Evolutionary conservation across 805 yeast genomes (phyloP).

Genomic region (Kluyveromyces siamensis): DNA sequence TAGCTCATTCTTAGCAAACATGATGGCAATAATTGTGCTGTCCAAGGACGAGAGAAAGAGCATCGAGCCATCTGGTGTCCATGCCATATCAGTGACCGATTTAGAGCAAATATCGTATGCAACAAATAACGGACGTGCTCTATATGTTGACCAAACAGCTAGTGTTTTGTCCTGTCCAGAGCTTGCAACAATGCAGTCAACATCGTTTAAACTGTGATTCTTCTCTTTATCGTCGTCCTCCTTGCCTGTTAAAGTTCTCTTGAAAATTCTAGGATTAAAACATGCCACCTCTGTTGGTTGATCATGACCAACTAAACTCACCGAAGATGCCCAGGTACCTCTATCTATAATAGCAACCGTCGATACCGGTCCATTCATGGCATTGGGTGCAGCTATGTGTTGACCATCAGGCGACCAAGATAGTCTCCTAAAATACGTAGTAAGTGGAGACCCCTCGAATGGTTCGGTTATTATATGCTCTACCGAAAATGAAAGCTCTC

Average conservation of each 20-base stretch:
- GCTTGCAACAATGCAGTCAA: conserved; percentile 76
- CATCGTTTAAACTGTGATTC: conserved; percentile 17
- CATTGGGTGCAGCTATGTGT: conserved; percentile 77
- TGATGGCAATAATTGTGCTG: conserved; percentile 63
- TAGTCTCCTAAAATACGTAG: conserved; percentile 78
- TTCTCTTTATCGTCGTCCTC: conserved; percentile 4
- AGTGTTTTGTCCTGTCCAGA: conserved; percentile 91
- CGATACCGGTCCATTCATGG: conserved; percentile 74
- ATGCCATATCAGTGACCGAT: conserved; percentile 78
- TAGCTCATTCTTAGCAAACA: conserved; percentile 55
- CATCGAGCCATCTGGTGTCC: conserved; percentile 75
- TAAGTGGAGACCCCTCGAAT: conserved; percentile 78
- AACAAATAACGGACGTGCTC: conserved; percentile 69
- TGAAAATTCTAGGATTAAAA: conserved; percentile 61
- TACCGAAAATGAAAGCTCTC: conserved; percentile 71
- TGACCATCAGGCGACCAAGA: conserved; percentile 94
- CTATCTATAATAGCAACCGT: conserved; percentile 65
- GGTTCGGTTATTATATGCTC: conserved; percentile 82
- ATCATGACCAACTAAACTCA: conserved; percentile 73
- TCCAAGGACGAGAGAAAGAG: conserved; percentile 77
- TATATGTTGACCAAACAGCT: conserved; percentile 79
- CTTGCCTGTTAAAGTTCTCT: conserved; percentile 5
- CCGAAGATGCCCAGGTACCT: conserved; percentile 71
- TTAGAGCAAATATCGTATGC: conserved; percentile 67
- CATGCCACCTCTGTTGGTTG: conserved; percentile 77